Conservation (phyloP, 2,329 filamentous ascomycete species). For the Cryphonectria radicalis region DNA sequence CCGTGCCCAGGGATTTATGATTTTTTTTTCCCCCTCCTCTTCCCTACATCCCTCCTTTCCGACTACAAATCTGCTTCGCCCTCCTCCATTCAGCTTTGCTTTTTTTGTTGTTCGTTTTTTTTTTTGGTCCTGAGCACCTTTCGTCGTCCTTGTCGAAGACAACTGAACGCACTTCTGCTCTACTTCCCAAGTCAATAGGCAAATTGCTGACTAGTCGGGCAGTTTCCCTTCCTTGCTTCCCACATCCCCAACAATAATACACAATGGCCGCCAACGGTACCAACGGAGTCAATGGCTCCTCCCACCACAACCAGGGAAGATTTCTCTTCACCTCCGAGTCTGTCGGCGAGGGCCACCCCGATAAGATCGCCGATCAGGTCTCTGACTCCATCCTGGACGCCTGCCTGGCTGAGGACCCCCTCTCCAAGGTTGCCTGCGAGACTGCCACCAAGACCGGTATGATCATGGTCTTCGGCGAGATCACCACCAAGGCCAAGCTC, state of each 20-base stretch:
- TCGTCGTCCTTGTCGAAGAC: not conserved
- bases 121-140: not conserved
- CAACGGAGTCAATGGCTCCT: slow-evolving; percentile 51
- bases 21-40: slow-evolving; percentile 1
- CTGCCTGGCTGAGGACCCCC: slow-evolving; percentile 89
- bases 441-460: slow-evolving; percentile 99
- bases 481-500: slow-evolving; percentile 91
- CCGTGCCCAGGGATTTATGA: not conserved
- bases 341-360: slow-evolving; percentile 88
- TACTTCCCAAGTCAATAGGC: not conserved
- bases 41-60: slow-evolving; percentile 1
- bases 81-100: not conserved
- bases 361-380: slow-evolving; percentile 98
- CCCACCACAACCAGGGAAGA: slow-evolving; percentile 65
- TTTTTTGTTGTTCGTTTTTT: not conserved
- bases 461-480: slow-evolving; percentile 99
- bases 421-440: slow-evolving; percentile 99
- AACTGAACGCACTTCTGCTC: not conserved
- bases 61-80: not conserved
- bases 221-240: slow-evolving; percentile 11
- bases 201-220: not conserved
- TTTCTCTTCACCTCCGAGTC: slow-evolving; percentile 93
- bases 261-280: slow-evolving; percentile 60
- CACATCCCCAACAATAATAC: slow-evolving; percentile 30
- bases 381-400: slow-evolving; percentile 99